Conservation (phyloP, 2,329 filamentous ascomycete genomes). For the Canariomyces notabilis region DNA sequence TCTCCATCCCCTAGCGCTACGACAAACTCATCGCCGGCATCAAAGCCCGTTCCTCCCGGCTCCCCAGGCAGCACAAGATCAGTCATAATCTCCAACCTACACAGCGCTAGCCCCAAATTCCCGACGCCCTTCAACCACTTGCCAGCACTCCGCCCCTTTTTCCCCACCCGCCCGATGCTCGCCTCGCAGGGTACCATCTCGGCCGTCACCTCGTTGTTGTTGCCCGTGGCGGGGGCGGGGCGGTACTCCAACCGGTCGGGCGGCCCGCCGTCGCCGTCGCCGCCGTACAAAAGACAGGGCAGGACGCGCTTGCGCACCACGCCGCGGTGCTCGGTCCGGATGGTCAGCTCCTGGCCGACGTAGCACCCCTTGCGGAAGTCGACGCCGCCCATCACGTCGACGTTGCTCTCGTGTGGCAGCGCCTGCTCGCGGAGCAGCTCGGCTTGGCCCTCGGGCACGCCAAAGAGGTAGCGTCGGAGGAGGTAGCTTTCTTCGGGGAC, state of each 20-base stretch:
- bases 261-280: slow-evolving; percentile 26
- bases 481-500: slow-evolving; percentile 59
- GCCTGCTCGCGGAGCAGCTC: slow-evolving; percentile 70
- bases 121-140: slow-evolving; percentile 76
- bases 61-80: slow-evolving; percentile 66
- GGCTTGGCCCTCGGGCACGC: slow-evolving; percentile 76
- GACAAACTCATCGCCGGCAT: slow-evolving; percentile 57
- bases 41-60: slow-evolving; percentile 56
- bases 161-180: slow-evolving; percentile 47
- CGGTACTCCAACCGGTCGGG: slow-evolving; percentile 10
- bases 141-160: slow-evolving; percentile 66
- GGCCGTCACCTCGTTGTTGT: slow-evolving; percentile 12
- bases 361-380: slow-evolving; percentile 97
- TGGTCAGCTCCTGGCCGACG: slow-evolving; percentile 92
- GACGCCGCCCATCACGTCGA: slow-evolving; percentile 79
- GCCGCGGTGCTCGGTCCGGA: slow-evolving; percentile 88
- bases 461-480: slow-evolving; percentile 70
- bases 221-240: not conserved
- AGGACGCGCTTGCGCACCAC: slow-evolving; percentile 88
- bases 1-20: slow-evolving; percentile 29
- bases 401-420: slow-evolving; percentile 81
- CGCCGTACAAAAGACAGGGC: slow-evolving; percentile 67
- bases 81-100: slow-evolving; percentile 87
- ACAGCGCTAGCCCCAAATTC: slow-evolving; percentile 81
- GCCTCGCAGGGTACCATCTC: slow-evolving; percentile 41